phyloP scores from a whole-genome alignment of 139 green algal genomes.

The Diplosphaera chodatii region DNA sequence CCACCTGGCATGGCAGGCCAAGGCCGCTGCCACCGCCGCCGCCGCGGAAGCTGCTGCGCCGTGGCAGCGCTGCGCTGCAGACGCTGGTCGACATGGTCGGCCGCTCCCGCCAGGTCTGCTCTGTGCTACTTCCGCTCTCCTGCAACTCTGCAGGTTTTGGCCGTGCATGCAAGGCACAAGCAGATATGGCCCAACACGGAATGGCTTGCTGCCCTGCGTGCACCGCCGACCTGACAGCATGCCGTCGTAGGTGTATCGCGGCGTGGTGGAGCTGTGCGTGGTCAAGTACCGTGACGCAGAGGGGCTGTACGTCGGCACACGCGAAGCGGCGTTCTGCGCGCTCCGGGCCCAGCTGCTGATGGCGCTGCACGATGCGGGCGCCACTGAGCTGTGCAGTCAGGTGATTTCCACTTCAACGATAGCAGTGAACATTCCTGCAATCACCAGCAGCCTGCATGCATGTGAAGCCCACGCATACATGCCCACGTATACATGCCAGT shows the following conservation, averaged over 20 bases:
- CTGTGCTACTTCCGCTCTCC: too few relatives aligned
- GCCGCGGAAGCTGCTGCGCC: conserved; percentile 2
- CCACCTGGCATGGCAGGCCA: too few relatives aligned
- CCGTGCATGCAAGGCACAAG: too few relatives aligned
- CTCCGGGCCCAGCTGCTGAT: conserved; percentile 73
- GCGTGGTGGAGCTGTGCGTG: conserved; percentile 51
- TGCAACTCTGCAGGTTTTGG: too few relatives aligned
- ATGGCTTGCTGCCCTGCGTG: too few relatives aligned
- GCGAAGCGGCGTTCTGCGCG: conserved; percentile 53
- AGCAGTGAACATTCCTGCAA: too few relatives aligned
- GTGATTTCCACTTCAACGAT: too few relatives aligned
- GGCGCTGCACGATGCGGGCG: conserved; percentile 63
- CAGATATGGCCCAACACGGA: too few relatives aligned
- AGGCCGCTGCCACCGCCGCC: neutral
- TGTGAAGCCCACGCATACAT: too few relatives aligned
- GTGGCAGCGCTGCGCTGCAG: conserved; percentile 30
- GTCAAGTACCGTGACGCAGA: conserved; percentile 44
- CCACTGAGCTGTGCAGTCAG: conserved; percentile 21
- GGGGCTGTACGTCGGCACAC: conserved; percentile 36
- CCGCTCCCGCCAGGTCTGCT: neutral
- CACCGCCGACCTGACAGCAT: too few relatives aligned
- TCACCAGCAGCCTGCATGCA: too few relatives aligned
- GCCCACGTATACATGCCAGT: too few relatives aligned
- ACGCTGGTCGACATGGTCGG: conserved; percentile 41
- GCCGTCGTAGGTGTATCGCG: conserved; percentile 62